Base-by-base conservation (phyloP, 169 alveolate species). In the Eimeria tenella region DNA sequence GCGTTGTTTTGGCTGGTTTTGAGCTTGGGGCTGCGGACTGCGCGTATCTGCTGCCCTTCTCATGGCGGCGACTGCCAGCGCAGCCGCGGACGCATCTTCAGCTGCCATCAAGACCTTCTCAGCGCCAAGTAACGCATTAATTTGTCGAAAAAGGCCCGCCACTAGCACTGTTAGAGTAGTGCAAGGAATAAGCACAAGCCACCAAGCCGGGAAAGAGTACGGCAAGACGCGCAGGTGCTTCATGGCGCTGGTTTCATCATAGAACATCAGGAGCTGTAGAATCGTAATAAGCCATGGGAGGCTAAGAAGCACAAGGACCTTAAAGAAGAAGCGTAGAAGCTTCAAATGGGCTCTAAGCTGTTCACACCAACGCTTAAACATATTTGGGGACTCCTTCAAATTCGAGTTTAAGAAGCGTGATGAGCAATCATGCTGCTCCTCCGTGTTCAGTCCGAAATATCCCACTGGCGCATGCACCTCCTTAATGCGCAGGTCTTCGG, bases 121-220 rank as follows among this genome's bases (percentile, higher is more conserved):
- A 17, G 90, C 77, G 75, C 90, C 90, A 9, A 83, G 90, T 11
- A 83, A 58, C 13, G 50, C 5, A 58, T 60, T 83, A 25, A 58
- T 5, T 4, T 68, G 73, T 58, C 90, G 75, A 25, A 58, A 83
- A 21, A 83, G 10, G 65, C 58, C 90, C 11, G 90, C 73, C 90
- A 83, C 58, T 4, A 83, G 90, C 75, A 83, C 8, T 17, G 73
- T 68, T 50, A 42, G 42, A 50, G 50, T 52, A 19, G 31, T 68
- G 13, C 90, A 83, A 15, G 75, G 90, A 9, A 83, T 21, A 25
- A 83, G 77, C 31, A 83, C 75, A 13, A 83, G 77, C 90, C 90
- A 83, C 90, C 90, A 83, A 11, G 90, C 90, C 11, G 75, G 90
- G 68, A 83, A 83, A 7, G 77, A 53, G 50, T 83, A 83, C 8